Percentiles rank a stretch among this genome's conserved stretches.
Conservation (phyloP, 805 yeast species). For the Kluyveromyces lactis region DNA sequence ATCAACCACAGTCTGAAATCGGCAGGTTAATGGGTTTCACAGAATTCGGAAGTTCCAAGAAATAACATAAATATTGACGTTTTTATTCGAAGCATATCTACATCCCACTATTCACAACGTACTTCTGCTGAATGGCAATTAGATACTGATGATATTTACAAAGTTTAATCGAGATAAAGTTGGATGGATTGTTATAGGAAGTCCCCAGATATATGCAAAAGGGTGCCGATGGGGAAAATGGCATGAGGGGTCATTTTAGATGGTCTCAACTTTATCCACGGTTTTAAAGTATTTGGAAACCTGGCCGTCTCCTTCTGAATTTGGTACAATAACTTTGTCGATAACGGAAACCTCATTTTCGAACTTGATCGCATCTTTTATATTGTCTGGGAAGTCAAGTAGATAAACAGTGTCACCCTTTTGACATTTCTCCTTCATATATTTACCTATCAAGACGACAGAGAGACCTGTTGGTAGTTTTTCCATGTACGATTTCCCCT, state of each 20-base stretch:
- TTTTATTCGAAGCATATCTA: neutral
- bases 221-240: neutral
- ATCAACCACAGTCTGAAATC: slow-evolving; percentile 22
- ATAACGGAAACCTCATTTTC: slow-evolving; percentile 59
- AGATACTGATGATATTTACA: no score
- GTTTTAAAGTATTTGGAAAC: slow-evolving; percentile 58
- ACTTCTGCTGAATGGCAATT: no score
- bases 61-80: slow-evolving; percentile 1
- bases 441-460: slow-evolving; percentile 26
- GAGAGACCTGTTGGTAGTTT: slow-evolving; percentile 31
- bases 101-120: no score
- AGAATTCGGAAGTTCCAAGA: slow-evolving; percentile 45
- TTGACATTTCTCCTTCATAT: slow-evolving; percentile 19
- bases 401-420: slow-evolving; percentile 41
- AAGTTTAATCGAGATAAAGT: no score
- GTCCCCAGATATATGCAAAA: neutral
- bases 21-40: slow-evolving; percentile 49
- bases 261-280: slow-evolving; percentile 42
- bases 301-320: slow-evolving; percentile 30
- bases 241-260: no score
- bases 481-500: slow-evolving; percentile 22
- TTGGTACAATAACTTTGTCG: slow-evolving; percentile 29
- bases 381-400: slow-evolving; percentile 50
- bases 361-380: slow-evolving; percentile 62
- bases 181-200: no score